Percentiles rank a stretch among this genome's conserved stretches.
Evolutionary conservation across 2,329 filamentous ascomycete species (phyloP).

Genomic region (Monilinia fructigena): DNA sequence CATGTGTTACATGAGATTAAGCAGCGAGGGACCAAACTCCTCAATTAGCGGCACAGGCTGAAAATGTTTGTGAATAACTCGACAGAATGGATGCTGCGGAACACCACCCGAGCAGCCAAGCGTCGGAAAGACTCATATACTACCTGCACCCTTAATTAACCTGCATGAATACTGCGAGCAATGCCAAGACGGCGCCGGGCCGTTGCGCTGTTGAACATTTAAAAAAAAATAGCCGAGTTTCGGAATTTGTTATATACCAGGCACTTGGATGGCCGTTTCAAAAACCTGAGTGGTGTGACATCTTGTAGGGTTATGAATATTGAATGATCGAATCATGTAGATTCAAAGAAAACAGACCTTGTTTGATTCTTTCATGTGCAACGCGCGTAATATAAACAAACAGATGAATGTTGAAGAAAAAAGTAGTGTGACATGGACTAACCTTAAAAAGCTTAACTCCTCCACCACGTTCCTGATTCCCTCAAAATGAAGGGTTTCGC

Average conservation of each 20-base stretch:
- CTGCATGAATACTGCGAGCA: neutral
- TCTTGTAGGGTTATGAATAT: neutral
- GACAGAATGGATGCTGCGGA: neutral
- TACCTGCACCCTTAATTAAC: conserved; percentile 9
- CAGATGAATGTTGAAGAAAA: conserved; percentile 16
- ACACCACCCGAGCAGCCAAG: conserved; percentile 7
- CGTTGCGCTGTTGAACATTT: conserved; percentile 4
- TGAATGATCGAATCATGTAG: neutral
- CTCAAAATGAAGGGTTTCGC: conserved; percentile 58
- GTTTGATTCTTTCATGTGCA: conserved; percentile 5
- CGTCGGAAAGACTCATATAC: neutral
- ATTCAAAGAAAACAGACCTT: neutral
- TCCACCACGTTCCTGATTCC: conserved; percentile 60
- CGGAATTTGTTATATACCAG: conserved; percentile 8
- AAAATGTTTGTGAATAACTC: conserved; percentile 9
- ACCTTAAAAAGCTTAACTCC: conserved; percentile 72
- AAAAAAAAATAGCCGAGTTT: neutral
- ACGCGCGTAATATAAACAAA: conserved; percentile 8
- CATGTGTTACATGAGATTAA: conserved; percentile 16
- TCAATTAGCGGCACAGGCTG: neutral
- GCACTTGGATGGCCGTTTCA: conserved; percentile 2
- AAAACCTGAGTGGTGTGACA: conserved; percentile 1
- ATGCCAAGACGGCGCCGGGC: neutral
- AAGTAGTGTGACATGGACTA: conserved; percentile 41
- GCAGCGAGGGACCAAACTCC: neutral